Evolutionary conservation across 2,329 filamentous ascomycete species (phyloP).

Genomic region (Nigrospora sphaerica): DNA sequence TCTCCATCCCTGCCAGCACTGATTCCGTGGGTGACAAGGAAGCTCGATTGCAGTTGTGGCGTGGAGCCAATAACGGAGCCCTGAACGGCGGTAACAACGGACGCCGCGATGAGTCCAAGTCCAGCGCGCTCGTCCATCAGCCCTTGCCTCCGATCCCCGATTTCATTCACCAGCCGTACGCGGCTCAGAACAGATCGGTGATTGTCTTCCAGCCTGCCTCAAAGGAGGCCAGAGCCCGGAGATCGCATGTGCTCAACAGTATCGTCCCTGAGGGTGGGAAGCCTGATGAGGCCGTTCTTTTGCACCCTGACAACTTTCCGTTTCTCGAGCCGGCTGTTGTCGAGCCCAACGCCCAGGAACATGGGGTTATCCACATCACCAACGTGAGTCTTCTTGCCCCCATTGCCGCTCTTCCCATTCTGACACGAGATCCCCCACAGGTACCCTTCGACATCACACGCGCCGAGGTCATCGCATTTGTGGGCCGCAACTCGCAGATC

Average conservation of each 20-base stretch:
- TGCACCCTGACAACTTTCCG: slow-evolving; percentile 34
- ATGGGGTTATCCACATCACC: slow-evolving; percentile 40
- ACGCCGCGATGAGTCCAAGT: neutral
- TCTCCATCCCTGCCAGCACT: too few relatives aligned
- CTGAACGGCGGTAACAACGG: neutral
- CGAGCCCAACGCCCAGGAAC: slow-evolving; percentile 18
- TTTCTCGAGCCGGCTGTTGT: slow-evolving; percentile 33
- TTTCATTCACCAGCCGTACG: neutral
- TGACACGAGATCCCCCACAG: slow-evolving; percentile 13
- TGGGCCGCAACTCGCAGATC: slow-evolving; percentile 33
- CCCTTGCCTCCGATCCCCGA: neutral
- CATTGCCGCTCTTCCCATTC: too few relatives aligned
- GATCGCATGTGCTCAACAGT: slow-evolving; percentile 29
- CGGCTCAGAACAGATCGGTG: neutral
- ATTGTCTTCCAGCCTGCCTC: slow-evolving; percentile 3
- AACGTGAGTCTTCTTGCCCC: slow-evolving; percentile 34
- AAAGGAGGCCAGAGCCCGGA: slow-evolving; percentile 14
- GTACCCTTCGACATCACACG: slow-evolving; percentile 34
- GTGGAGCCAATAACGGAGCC: neutral
- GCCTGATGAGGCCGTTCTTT: slow-evolving; percentile 26
- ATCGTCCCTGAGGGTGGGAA: slow-evolving; percentile 26
- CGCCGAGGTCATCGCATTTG: slow-evolving; percentile 33
- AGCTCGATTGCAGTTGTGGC: neutral
- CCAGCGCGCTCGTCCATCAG: neutral
- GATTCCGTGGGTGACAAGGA: neutral